These are phyloP conservation scores for Neotropicomus parvogracilis DNA, from an alignment of 1,284 basidiomycete genomes.

Conservation along the genomic window DNA sequence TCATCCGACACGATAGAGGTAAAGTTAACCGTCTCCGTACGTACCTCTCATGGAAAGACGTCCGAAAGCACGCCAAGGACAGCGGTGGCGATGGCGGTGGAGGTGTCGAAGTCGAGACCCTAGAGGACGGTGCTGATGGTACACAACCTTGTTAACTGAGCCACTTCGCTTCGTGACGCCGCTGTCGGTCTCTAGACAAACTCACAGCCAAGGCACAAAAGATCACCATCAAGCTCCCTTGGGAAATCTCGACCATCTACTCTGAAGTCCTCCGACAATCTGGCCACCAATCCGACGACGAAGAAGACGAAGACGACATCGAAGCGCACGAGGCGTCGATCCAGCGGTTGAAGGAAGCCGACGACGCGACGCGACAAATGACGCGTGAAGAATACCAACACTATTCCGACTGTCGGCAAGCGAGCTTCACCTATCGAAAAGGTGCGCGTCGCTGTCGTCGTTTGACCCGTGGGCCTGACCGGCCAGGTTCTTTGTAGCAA, in stretches of 20 bases:
- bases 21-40: conserved; percentile 92
- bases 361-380: conserved; percentile 94
- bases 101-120: conserved; percentile 74
- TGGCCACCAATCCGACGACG: conserved; percentile 81
- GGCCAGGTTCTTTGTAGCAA: conserved; percentile 48
- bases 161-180: neutral
- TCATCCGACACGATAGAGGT: conserved; percentile 91
- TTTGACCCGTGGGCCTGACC: neutral
- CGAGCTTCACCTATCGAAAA: conserved; percentile 96
- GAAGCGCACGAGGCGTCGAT: conserved; percentile 95
- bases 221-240: conserved; percentile 92
- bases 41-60: conserved; percentile 98
- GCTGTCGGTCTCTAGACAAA: conserved; percentile 54
- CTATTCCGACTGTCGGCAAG: conserved; percentile 96
- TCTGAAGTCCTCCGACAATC: conserved; percentile 74
- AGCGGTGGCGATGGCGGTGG: conserved; percentile 74
- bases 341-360: conserved; percentile 87
- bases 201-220: conserved; percentile 83
- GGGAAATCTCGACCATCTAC: conserved; percentile 93
- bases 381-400: conserved; percentile 96
- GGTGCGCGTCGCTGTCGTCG: conserved; percentile 39
- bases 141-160: conserved; percentile 11
- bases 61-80: conserved; percentile 93
- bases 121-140: conserved; percentile 79
- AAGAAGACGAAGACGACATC: conserved; percentile 94